phyloP scores from a whole-genome alignment of 305 asterid genomes.

The Solanum hybrid region DNA sequence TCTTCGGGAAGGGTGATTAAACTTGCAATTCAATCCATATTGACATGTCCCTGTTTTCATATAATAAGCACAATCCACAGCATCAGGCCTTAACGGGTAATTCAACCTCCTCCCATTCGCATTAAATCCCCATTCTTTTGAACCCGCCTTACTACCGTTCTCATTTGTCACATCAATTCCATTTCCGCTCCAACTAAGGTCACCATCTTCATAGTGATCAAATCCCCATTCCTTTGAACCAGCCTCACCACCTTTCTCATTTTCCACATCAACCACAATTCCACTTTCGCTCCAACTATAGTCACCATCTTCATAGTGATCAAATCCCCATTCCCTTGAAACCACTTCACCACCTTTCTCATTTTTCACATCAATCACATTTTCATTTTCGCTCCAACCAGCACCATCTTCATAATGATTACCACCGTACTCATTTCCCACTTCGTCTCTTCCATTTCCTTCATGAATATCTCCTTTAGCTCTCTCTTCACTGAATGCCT shows the following conservation, averaged over 20 bases:
- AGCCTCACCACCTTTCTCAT: not conserved
- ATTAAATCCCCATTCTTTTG: constrained; percentile 11
- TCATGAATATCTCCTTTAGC: not conserved
- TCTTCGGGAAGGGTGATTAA: constrained; percentile 63
- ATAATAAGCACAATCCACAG: constrained; percentile 75
- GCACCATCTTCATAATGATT: not conserved
- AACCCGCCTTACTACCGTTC: not conserved
- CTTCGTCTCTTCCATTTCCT: not conserved
- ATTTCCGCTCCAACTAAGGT: not conserved
- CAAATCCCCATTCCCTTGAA: constrained; percentile 4
- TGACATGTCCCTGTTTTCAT: constrained; percentile 76
- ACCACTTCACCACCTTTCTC: not conserved
- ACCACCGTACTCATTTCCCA: not conserved
- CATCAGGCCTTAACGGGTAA: constrained; percentile 68
- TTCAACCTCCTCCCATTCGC: constrained; percentile 18
- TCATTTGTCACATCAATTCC: constrained; percentile 1
- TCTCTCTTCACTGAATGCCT: not conserved
- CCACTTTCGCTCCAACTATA: constrained; percentile 7
- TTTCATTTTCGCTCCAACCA: constrained; percentile 11
- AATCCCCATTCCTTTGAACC: constrained; percentile 6
- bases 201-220: constrained; percentile 5
- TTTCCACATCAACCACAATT: constrained; percentile 6
- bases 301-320: not conserved
- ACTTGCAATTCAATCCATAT: constrained; percentile 79
- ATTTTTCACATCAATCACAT: not conserved